phyloP scores from a whole-genome alignment of 164 flowering plant genomes.

The Chloranthus sessilifolius region DNA sequence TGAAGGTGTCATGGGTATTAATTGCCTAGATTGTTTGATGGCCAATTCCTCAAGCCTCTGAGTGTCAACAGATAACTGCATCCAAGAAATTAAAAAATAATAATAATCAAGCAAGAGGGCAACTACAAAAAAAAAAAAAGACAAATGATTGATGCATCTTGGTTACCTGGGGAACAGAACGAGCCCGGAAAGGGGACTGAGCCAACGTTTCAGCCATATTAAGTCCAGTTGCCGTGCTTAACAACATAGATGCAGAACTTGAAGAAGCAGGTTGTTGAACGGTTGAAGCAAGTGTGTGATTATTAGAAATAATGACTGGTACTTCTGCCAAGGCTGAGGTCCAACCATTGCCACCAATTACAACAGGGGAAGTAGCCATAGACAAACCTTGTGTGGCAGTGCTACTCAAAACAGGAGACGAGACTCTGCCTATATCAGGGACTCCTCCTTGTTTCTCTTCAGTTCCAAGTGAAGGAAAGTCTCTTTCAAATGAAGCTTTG shows the following conservation, averaged over 20 bases:
- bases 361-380: conserved; percentile 41
- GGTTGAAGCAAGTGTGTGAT: conserved; percentile 23
- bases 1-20: conserved; percentile 76
- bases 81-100: conserved; percentile 4
- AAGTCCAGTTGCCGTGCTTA: conserved; percentile 41
- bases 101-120: not conserved
- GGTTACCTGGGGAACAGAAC: conserved; percentile 62
- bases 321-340: conserved; percentile 83
- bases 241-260: conserved; percentile 18
- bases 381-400: conserved; percentile 56
- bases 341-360: conserved; percentile 76
- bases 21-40: conserved; percentile 71
- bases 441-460: conserved; percentile 54
- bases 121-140: not conserved
- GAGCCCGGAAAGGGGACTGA: conserved; percentile 61
- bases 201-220: conserved; percentile 94
- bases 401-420: conserved; percentile 63
- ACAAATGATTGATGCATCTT: not conserved
- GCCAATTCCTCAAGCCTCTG: conserved; percentile 86
- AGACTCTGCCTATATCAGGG: conserved; percentile 53
- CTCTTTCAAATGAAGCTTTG: conserved; percentile 52
- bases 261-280: conserved; percentile 34
- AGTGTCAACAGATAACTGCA: conserved; percentile 53
- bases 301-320: conserved; percentile 48
- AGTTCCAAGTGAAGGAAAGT: conserved; percentile 61